Conservation (phyloP, 306 rosid genomes). For the Trifolium repens region DNA sequence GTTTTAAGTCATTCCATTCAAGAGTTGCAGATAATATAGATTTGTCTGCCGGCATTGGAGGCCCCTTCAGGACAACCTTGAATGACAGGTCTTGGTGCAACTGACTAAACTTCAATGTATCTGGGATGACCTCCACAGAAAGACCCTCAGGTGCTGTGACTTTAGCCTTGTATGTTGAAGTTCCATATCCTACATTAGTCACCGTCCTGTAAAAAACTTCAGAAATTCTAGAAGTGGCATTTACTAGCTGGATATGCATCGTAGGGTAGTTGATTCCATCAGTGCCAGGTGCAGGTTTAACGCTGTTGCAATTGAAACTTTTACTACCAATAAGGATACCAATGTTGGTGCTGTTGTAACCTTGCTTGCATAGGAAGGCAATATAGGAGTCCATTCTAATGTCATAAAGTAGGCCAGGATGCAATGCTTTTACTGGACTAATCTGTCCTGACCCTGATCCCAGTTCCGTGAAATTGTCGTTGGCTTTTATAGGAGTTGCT, state of each 20-base stretch:
- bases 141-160: slow-evolving; percentile 59
- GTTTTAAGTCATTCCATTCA: slow-evolving; percentile 70
- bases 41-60: slow-evolving; percentile 35
- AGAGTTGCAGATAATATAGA: slow-evolving; percentile 45
- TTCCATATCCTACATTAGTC: slow-evolving; percentile 63
- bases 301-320: slow-evolving; percentile 50
- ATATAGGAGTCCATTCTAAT: slow-evolving; percentile 49
- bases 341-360: slow-evolving; percentile 52
- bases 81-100: slow-evolving; percentile 52
- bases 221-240: slow-evolving; percentile 37
- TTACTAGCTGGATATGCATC: slow-evolving; percentile 53
- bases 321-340: slow-evolving; percentile 51
- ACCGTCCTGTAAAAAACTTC: slow-evolving; percentile 66
- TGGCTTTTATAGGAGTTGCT: slow-evolving; percentile 65
- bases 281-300: slow-evolving; percentile 47
- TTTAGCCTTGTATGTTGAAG: slow-evolving; percentile 63
- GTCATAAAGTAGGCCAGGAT: slow-evolving; percentile 78
- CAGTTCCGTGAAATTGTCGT: slow-evolving; percentile 46
- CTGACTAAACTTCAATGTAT: slow-evolving; percentile 48
- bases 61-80: slow-evolving; percentile 63
- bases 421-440: slow-evolving; percentile 54
- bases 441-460: slow-evolving; percentile 82
- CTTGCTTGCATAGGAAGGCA: slow-evolving; percentile 66
- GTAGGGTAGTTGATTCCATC: slow-evolving; percentile 93
- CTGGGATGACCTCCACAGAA: slow-evolving; percentile 57